A percentile compares a stretch with the other conserved stretches of the same genome.
Evolutionary conservation across 768 basidiomycete genomes (phyloP).

Genomic region (Trametes coccinea): DNA sequence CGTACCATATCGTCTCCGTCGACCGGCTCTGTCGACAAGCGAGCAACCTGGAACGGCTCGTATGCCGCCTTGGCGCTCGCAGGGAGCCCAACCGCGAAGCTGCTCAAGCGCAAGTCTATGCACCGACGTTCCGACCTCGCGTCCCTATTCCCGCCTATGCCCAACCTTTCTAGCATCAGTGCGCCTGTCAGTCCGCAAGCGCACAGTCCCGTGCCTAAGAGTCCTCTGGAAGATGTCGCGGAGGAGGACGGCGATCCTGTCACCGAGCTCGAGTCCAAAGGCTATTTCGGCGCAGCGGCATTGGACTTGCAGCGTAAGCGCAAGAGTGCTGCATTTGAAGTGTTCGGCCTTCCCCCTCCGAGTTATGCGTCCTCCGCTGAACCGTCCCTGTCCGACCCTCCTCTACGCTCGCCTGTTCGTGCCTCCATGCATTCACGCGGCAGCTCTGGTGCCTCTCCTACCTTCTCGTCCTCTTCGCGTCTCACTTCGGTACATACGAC

Average conservation of each 20-base stretch:
- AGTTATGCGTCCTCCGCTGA: conserved; percentile 22
- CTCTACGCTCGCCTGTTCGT: conserved; percentile 18
- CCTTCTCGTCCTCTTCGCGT: conserved; percentile 46
- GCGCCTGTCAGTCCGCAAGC: conserved; percentile 40
- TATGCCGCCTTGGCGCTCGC: conserved; percentile 52
- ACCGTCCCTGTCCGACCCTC: not conserved
- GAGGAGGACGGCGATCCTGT: conserved; percentile 39
- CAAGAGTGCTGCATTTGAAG: conserved; percentile 49
- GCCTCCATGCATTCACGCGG: conserved; percentile 1
- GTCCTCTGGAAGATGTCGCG: conserved; percentile 37
- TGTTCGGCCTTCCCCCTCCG: conserved; percentile 42
- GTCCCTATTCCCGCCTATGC: conserved; percentile 39
- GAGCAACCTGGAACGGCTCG: conserved; percentile 77
- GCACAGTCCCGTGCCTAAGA: conserved; percentile 1
- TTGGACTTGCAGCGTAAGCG: conserved; percentile 59
- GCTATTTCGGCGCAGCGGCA: conserved; percentile 62
- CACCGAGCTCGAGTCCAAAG: conserved; percentile 23
- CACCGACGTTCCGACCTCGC: conserved; percentile 59
- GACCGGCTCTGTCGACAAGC: conserved; percentile 42
- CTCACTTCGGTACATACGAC: conserved; percentile 61
- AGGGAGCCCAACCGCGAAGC: conserved; percentile 46
- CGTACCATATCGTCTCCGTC: conserved; percentile 33
- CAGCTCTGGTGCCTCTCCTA: conserved; percentile 17
- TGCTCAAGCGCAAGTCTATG: conserved; percentile 44
- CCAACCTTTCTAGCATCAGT: conserved; percentile 37